Conservation (phyloP, 2,329 filamentous ascomycete species). For the Monilinia vaccinii-corymbosi region DNA sequence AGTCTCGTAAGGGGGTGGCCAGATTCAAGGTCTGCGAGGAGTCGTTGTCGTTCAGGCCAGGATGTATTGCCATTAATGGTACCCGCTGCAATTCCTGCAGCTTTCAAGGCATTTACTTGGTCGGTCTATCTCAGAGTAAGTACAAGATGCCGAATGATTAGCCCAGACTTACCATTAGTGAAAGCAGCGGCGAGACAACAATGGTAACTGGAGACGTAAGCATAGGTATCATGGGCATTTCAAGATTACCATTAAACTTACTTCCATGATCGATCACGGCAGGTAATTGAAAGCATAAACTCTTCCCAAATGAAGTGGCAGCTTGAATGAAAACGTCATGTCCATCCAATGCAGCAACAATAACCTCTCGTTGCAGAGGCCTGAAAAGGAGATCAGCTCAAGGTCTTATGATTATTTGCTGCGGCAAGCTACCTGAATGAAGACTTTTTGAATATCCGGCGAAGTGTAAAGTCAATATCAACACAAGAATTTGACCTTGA, state of each 20-base stretch:
- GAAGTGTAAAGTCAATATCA: constrained; percentile 67
- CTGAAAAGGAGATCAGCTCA: constrained; percentile 36
- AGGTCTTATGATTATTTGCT: not conserved
- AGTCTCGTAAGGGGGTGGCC: constrained; percentile 77
- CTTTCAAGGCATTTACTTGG: constrained; percentile 73
- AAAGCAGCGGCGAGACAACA: constrained; percentile 80
- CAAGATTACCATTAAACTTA: constrained; percentile 36
- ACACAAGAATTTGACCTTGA: constrained; percentile 40
- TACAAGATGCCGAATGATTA: not conserved
- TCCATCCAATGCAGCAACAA: constrained; percentile 68
- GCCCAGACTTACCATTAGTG: constrained; percentile 61
- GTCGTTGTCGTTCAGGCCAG: constrained; percentile 51
- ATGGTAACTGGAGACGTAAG: constrained; percentile 58
- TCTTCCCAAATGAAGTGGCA: constrained; percentile 85
- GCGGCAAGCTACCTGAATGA: constrained; percentile 52
- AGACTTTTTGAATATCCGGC: constrained; percentile 63
- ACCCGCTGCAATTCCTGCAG: constrained; percentile 67
- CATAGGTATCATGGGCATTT: constrained; percentile 1
- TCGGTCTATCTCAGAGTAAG: constrained; percentile 55
- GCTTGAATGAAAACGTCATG: constrained; percentile 93
- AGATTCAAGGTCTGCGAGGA: constrained; percentile 74
- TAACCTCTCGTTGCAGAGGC: constrained; percentile 80
- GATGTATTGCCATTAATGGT: constrained; percentile 81
- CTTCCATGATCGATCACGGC: constrained; percentile 81
- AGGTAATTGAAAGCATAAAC: constrained; percentile 84